These are phyloP conservation scores for Yamagishiella unicocca DNA, from an alignment of 139 green algal genomes.

Conservation along the genomic window DNA sequence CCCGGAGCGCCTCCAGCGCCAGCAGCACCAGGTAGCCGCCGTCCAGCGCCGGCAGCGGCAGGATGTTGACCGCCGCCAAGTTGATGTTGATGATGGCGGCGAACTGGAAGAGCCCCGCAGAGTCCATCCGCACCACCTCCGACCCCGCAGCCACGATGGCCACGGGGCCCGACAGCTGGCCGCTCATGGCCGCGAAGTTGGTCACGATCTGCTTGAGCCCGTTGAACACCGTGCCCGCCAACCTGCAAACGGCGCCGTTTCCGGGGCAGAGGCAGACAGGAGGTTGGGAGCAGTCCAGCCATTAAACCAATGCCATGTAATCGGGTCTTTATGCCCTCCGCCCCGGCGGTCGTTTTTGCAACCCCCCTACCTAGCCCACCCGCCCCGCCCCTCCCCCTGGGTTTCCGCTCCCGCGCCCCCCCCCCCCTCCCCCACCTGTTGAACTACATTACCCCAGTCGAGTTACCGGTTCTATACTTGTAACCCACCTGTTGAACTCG, in stretches of 20 bases:
- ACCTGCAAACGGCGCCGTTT: slow-evolving; percentile 51
- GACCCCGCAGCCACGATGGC: slow-evolving; percentile 94
- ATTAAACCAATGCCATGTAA: too few species aligned
- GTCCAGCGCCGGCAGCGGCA: slow-evolving; percentile 96
- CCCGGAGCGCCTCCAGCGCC: slow-evolving; percentile 84
- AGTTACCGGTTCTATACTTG: too few species aligned
- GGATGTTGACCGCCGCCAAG: slow-evolving; percentile 95
- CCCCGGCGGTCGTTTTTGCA: too few species aligned
- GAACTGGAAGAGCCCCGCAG: slow-evolving; percentile 90
- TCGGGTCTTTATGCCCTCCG: too few species aligned
- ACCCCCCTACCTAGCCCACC: too few species aligned
- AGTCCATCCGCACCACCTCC: slow-evolving; percentile 80
- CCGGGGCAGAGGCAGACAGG: too few species aligned
- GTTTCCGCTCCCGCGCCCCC: too few species aligned
- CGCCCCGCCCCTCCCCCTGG: too few species aligned
- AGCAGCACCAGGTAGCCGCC: slow-evolving; percentile 95
- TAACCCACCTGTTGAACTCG: slow-evolving; percentile 70
- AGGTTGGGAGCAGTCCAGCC: too few species aligned
- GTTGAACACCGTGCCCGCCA: slow-evolving; percentile 63
- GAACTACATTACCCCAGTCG: too few species aligned
- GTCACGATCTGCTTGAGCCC: slow-evolving; percentile 82
- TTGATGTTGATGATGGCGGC: slow-evolving; percentile 98
- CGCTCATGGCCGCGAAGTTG: slow-evolving; percentile 76
- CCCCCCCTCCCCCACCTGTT: neutral
- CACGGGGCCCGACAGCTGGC: slow-evolving; percentile 88